Conservation (phyloP, 1,139 yeast genomes). For the Pichia sp. region DNA sequence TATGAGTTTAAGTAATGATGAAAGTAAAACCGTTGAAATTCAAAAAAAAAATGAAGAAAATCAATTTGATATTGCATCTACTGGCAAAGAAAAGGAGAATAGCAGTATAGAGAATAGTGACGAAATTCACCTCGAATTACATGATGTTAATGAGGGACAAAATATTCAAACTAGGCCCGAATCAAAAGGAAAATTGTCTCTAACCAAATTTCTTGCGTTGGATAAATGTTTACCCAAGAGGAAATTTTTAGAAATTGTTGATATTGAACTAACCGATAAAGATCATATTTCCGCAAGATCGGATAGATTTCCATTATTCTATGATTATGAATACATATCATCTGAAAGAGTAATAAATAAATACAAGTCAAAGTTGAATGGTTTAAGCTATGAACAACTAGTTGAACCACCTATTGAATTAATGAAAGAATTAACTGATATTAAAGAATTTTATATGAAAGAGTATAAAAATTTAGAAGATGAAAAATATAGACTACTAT, state of each 20-base stretch:
- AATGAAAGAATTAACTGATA: conserved; percentile 14
- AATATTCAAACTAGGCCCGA: neutral
- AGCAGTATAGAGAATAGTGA: conserved; percentile 9
- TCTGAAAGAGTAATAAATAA: conserved; percentile 41
- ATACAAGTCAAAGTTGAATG: conserved; percentile 13
- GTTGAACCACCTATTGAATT: conserved; percentile 14
- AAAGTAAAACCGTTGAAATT: neutral
- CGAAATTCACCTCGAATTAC: conserved; percentile 22
- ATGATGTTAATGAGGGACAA: conserved; percentile 4
- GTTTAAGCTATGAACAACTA: conserved; percentile 10
- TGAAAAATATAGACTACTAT: conserved; percentile 11
- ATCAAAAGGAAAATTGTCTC: neutral
- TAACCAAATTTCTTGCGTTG: conserved; percentile 66
- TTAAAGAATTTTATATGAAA: conserved; percentile 12
- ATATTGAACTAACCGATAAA: conserved; percentile 30
- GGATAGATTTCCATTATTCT: conserved; percentile 17
- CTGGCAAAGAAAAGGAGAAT: neutral
- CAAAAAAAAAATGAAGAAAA: neutral
- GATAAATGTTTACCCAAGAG: conserved; percentile 76
- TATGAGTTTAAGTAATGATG: conserved; percentile 20
- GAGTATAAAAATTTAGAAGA: conserved; percentile 9
- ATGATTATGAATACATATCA: conserved; percentile 38
- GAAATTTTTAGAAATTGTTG: conserved; percentile 41
- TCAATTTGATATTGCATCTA: neutral
- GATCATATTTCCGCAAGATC: conserved; percentile 37